Conservation (phyloP, 2,329 filamentous ascomycete species). For the Monilinia polystroma region DNA sequence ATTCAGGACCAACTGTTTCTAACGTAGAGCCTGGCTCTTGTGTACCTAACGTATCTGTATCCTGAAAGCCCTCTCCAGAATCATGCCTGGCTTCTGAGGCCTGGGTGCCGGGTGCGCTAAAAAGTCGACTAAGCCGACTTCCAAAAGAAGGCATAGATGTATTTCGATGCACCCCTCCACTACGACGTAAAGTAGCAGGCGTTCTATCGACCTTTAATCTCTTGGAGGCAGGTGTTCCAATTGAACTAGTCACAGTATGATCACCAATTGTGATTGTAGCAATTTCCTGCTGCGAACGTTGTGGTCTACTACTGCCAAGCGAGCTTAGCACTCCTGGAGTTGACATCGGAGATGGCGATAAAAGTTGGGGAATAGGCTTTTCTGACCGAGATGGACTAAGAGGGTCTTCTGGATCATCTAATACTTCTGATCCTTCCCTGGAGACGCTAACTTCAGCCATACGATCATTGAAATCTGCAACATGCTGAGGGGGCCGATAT, state of each 20-base stretch:
- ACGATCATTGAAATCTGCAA: slow-evolving; percentile 39
- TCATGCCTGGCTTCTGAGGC: slow-evolving; percentile 21
- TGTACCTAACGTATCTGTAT: slow-evolving; percentile 35
- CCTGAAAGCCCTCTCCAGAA: slow-evolving; percentile 30
- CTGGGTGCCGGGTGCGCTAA: slow-evolving; percentile 35
- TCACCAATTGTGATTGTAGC: slow-evolving; percentile 41
- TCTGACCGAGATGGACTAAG: slow-evolving; percentile 23
- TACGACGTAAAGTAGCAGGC: slow-evolving; percentile 19
- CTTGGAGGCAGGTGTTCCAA: slow-evolving; percentile 36
- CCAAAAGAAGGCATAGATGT: slow-evolving; percentile 35
- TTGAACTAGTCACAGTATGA: slow-evolving; percentile 38
- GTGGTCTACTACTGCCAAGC: slow-evolving; percentile 30
- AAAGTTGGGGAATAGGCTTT: slow-evolving; percentile 31
- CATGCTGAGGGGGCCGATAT: slow-evolving; percentile 29
- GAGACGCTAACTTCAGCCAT: slow-evolving; percentile 31
- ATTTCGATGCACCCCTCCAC: slow-evolving; percentile 6
- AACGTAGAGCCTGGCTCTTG: slow-evolving; percentile 24
- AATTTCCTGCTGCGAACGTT: slow-evolving; percentile 32
- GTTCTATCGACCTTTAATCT: slow-evolving; percentile 27
- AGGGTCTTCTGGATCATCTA: slow-evolving; percentile 5
- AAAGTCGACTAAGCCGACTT: slow-evolving; percentile 36
- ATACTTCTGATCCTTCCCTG: slow-evolving; percentile 20
- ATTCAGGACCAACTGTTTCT: slow-evolving; percentile 27
- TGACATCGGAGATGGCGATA: slow-evolving; percentile 33
- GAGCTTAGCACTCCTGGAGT: slow-evolving; percentile 32